These are phyloP conservation scores for Chrysoporthe austroafricana DNA, from an alignment of 2,329 filamentous ascomycete genomes.

Conservation along the genomic window DNA sequence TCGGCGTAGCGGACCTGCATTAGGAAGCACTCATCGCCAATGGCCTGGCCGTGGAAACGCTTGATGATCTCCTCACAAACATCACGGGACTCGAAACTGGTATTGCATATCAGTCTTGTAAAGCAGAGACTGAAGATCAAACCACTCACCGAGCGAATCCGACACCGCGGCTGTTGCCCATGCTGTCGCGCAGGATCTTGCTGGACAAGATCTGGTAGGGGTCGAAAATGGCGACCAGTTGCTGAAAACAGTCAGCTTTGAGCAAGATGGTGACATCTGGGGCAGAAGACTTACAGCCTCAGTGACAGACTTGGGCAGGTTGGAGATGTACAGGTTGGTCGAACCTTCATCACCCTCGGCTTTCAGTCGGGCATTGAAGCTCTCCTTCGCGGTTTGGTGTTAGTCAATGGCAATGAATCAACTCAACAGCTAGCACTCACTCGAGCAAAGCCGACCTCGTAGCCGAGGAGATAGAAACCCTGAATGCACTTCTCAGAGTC, in stretches of 20 bases:
- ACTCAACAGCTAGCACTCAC: conserved; percentile 52
- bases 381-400: conserved; percentile 64
- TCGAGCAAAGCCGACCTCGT: conserved; percentile 95
- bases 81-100: conserved; percentile 85
- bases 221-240: conserved; percentile 77
- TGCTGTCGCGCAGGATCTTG: conserved; percentile 90
- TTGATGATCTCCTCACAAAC: conserved; percentile 88
- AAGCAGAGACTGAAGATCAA: conserved; percentile 32
- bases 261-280: conserved; percentile 20
- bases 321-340: conserved; percentile 97
- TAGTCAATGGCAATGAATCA: background rate
- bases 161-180: conserved; percentile 93
- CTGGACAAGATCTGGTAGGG: conserved; percentile 86
- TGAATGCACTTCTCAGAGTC: conserved; percentile 96
- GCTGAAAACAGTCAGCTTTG: conserved; percentile 48
- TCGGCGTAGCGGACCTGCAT: conserved; percentile 97
- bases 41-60: conserved; percentile 78
- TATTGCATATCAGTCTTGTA: background rate
- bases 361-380: conserved; percentile 97
- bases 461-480: conserved; percentile 90
- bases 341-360: conserved; percentile 87
- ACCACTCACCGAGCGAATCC: conserved; percentile 85
- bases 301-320: conserved; percentile 88
- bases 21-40: conserved; percentile 79
- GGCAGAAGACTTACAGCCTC: conserved; percentile 70